These are phyloP conservation scores for Botryotinia narcissicola DNA, from an alignment of 2,329 filamentous ascomycete species.

Conservation along the genomic window DNA sequence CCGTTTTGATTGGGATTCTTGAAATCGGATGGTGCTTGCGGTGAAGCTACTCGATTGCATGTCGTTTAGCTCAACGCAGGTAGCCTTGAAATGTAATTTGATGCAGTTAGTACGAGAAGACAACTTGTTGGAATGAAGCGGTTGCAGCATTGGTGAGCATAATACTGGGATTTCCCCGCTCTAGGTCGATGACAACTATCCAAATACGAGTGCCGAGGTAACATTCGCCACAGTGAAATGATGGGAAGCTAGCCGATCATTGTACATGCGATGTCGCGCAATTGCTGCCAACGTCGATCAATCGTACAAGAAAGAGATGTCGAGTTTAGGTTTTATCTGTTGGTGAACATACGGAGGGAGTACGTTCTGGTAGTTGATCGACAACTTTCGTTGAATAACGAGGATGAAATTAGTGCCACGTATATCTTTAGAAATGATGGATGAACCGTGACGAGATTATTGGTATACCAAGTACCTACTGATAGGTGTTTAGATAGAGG, in stretches of 20 bases:
- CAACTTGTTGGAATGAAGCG: not conserved
- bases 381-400: not conserved
- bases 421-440: not conserved
- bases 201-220: not conserved
- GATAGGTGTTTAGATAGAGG: not conserved
- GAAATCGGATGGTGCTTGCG: not conserved
- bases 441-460: not conserved
- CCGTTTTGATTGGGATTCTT: not conserved
- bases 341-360: not conserved
- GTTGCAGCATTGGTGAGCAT: not conserved
- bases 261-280: not conserved
- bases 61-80: not conserved
- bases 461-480: not conserved
- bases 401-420: not conserved
- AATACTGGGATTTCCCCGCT: not conserved
- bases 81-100: not conserved
- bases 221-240: conserved; percentile 12
- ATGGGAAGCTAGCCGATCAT: conserved; percentile 1
- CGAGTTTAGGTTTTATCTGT: not conserved
- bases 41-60: not conserved
- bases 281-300: conserved; percentile 1
- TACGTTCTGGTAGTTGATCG: not conserved
- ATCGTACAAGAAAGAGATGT: not conserved
- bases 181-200: not conserved
- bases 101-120: not conserved